phyloP scores from a whole-genome alignment of 73 alveolate species.

The Durusdinium trenchii region DNA sequence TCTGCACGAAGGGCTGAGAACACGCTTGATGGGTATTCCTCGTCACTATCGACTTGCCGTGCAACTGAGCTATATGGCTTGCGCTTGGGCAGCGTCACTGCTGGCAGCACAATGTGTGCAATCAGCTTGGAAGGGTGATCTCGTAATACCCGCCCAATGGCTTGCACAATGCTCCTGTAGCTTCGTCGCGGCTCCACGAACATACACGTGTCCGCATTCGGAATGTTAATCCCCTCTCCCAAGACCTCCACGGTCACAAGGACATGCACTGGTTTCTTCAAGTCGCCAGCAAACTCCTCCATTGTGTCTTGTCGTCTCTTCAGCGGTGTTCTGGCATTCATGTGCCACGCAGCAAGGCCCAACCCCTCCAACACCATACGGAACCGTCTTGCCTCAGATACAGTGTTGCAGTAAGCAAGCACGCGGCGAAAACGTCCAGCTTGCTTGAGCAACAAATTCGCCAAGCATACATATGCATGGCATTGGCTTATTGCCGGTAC shows the following conservation, averaged over 20 bases:
- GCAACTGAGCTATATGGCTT: background rate
- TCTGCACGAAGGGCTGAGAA: background rate
- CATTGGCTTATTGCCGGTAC: conserved; percentile 21
- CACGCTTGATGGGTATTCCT: background rate
- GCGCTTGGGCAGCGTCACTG: background rate
- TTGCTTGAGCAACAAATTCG: conserved; percentile 28
- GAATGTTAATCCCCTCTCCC: conserved; percentile 90
- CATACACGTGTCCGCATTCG: conserved; percentile 90
- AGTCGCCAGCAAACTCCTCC: background rate
- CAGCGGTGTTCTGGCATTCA: background rate
- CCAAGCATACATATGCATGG: conserved; percentile 56
- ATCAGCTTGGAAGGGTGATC: conserved; percentile 27
- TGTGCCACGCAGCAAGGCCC: conserved; percentile 73
- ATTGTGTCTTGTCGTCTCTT: background rate
- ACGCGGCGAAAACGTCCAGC: conserved; percentile 63
- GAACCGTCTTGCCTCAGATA: conserved; percentile 45
- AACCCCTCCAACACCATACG: conserved; percentile 14
- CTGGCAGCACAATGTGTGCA: conserved; percentile 56
- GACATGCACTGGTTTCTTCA: conserved; percentile 22
- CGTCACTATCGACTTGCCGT: background rate
- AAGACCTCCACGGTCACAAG: conserved; percentile 82
- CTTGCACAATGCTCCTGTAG: conserved; percentile 82
- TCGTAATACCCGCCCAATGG: conserved; percentile 89
- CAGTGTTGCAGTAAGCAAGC: conserved; percentile 82
- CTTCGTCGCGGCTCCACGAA: conserved; percentile 83